A percentile compares a stretch with the other conserved stretches of the same genome.
phyloP scores from a whole-genome alignment of 2,329 filamentous ascomycete species.

The Helotiales sp. region DNA sequence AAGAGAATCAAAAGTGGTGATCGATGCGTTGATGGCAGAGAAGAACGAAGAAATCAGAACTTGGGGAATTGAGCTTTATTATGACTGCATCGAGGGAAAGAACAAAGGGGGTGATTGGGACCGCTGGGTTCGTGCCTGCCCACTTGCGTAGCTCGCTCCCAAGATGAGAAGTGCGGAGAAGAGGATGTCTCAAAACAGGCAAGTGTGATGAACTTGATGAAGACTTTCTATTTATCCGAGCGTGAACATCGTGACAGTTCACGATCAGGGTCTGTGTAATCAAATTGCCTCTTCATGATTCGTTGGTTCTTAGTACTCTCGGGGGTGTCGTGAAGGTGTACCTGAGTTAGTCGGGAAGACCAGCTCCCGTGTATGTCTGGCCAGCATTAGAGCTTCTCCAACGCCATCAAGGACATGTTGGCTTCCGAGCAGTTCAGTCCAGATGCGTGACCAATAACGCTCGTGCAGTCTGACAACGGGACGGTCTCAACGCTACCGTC shows the following conservation, averaged over 20 bases:
- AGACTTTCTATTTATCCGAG: neutral
- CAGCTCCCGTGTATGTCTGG: conserved; percentile 5
- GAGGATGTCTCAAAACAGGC: neutral
- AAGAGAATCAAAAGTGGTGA: conserved; percentile 9
- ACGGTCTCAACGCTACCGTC: neutral
- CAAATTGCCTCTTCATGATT: conserved; percentile 9
- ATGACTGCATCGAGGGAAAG: neutral
- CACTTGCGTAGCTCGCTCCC: neutral
- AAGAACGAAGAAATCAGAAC: conserved; percentile 4
- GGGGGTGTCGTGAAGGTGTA: neutral
- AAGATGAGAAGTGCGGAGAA: neutral
- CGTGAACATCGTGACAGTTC: neutral
- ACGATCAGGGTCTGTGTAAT: neutral
- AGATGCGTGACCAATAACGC: neutral
- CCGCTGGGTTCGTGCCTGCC: neutral
- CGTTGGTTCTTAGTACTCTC: neutral
- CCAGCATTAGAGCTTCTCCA: conserved; percentile 1
- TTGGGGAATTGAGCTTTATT: conserved; percentile 10
- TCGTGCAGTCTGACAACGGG: neutral
- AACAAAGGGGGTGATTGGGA: neutral
- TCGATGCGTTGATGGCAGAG: conserved; percentile 3
- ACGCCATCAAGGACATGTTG: too few relatives aligned
- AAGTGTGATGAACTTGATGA: neutral
- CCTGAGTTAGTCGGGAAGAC: conserved; percentile 8
- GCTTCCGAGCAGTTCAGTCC: neutral